phyloP scores from a whole-genome alignment of 768 basidiomycete species.

The Favolaschia claudopus region DNA sequence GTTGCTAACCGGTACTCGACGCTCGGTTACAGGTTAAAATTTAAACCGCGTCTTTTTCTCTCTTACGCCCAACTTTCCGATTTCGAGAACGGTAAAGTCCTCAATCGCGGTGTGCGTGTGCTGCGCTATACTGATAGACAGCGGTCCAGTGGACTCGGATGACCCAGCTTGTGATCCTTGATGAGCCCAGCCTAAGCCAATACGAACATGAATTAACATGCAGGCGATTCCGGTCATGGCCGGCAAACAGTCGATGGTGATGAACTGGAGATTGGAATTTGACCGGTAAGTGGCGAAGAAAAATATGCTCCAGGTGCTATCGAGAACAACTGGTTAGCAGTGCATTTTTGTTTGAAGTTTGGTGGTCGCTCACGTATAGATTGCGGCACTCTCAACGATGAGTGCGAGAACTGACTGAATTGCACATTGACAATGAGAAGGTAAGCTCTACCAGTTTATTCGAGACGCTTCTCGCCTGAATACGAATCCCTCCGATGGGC shows the following conservation, averaged over 20 bases:
- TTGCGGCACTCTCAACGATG: background rate
- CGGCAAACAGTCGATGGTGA: slow-evolving; percentile 22
- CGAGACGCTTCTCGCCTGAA: background rate
- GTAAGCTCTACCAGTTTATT: background rate
- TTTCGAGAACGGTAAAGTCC: too few species aligned
- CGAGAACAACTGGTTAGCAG: too few species aligned
- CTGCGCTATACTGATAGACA: too few species aligned
- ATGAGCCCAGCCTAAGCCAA: too few species aligned
- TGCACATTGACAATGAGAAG: too few species aligned
- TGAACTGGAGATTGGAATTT: slow-evolving; percentile 23
- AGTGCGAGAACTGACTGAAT: background rate
- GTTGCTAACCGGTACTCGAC: too few species aligned
- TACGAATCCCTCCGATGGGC: background rate
- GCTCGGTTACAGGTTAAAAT: too few species aligned
- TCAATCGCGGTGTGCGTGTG: too few species aligned
- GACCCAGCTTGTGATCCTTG: too few species aligned
- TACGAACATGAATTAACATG: slow-evolving; percentile 34
- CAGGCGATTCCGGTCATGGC: slow-evolving; percentile 28
- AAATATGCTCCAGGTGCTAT: slow-evolving; percentile 29
- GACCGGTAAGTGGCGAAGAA: slow-evolving; percentile 21
- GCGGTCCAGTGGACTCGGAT: too few species aligned
- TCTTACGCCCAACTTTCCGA: too few species aligned
- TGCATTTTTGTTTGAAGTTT: background rate
- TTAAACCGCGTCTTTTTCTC: too few species aligned
- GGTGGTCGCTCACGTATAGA: background rate